Base-by-base conservation (phyloP, 2,329 filamentous ascomycete genomes). In the Botrytis medusae region DNA sequence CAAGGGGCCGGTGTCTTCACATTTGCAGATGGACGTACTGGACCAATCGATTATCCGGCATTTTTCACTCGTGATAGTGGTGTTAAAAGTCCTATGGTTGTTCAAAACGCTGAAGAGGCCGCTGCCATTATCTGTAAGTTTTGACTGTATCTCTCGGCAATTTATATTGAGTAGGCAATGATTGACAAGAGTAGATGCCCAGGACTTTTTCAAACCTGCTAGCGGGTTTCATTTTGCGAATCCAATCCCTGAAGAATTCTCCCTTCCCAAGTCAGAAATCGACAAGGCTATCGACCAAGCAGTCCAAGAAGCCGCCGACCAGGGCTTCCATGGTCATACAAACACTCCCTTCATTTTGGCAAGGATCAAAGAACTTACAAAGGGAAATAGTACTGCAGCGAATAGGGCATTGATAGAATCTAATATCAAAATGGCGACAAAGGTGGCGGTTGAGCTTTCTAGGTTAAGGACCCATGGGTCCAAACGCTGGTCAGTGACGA, bases 61-160 rank as follows among this genome's bases (percentile, higher is more conserved):
- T 99, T 99, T 82, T 99, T 93, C 88, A 93, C 93, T 0, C 86
- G 95, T 59, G 93, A 98, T 60, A 98, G 95, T 81, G 93, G 94
- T 20, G 84, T 92, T 70, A 90, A 86, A 81, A 97, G 94, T 80
- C 95, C 95, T 0, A 88, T 89, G 34, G 88, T 93, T 1, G 88
- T 98, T 60, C 83, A 90, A 71, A 87, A 91, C 76, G 93, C 97
- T 80, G 86, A 86, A 72, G 93, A 98, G 80, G 96, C 96, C 48
- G 96, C 96, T 0, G 90, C 92, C n/a, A 93, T 98, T 73, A 92
- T 97, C 73, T 86, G 89, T 91, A 82, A 82, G 87, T 84, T 10
- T 57, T 57, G 14, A 57, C 44, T 29, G 6, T 62, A 34, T 16
- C 16, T 18, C 25, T 57, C 2, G 20, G n/a, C 34, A 42, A 61